Evolutionary conservation across 169 alveolate species (phyloP).

Genomic region (Plasmodium coatneyi): DNA sequence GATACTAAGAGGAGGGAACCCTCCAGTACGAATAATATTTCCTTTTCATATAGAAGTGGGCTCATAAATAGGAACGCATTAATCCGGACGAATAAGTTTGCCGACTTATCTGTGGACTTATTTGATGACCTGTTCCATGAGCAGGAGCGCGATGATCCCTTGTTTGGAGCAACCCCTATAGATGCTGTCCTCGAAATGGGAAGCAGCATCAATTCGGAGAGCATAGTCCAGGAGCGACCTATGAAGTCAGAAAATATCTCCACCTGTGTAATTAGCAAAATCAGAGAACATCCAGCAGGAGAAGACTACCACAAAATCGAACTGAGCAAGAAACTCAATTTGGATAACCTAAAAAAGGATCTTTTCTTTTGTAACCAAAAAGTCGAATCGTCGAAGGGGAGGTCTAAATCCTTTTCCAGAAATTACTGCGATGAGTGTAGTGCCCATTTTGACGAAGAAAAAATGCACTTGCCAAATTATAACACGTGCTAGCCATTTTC

Average conservation of each 20-base stretch:
- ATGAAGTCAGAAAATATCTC: not conserved
- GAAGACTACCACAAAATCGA: not conserved
- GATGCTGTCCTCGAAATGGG: not conserved
- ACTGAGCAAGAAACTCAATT: not conserved
- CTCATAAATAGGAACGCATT: slow-evolving; percentile 21
- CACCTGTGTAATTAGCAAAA: not conserved
- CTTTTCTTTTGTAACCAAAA: slow-evolving; percentile 30
- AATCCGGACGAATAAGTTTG: slow-evolving; percentile 6
- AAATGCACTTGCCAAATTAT: not conserved
- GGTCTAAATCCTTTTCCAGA: slow-evolving; percentile 9
- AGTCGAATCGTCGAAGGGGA: slow-evolving; percentile 2
- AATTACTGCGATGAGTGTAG: slow-evolving; percentile 2
- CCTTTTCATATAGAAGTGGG: slow-evolving; percentile 48
- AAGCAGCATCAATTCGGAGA: not conserved
- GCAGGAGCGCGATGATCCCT: not conserved
- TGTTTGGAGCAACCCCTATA: not conserved
- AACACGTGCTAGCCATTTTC: not conserved
- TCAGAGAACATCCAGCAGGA: not conserved
- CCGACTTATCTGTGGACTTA: not conserved
- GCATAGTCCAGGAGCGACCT: not conserved
- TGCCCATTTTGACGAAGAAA: not conserved
- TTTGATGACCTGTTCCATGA: slow-evolving; percentile 12
- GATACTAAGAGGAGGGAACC: not conserved
- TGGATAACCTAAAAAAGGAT: slow-evolving; percentile 21
- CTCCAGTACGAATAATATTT: not conserved